Evolutionary conservation across 1,284 basidiomycete genomes (phyloP), one percentile per base, ranked within the genome.

Genomic region (Takashimella koratensis): DNA sequence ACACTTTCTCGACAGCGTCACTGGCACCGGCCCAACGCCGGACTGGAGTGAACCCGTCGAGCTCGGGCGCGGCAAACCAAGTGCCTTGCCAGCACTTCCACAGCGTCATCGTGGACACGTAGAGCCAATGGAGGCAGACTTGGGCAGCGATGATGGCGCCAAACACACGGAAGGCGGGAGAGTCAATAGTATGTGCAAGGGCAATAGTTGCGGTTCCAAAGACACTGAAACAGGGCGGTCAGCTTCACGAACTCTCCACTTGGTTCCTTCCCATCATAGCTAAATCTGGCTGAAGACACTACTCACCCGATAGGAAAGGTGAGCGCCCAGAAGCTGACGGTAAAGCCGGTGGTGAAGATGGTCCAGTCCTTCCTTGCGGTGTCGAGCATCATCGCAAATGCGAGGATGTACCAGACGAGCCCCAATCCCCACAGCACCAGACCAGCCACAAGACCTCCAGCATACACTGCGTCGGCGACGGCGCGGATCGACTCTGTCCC

Each of bases 151-250:
- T 80, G 5, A 82, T 78, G 1, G 82, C 75, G 4, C 83, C 85
- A 55, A 81, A 78, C 12, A 76, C 45, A 76, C 79, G 66, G 68
- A 84, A 82, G 2, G 67, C 64, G 1, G 79, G 79, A 25, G 84
- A 81, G 47, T 80, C 78, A 51, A 87, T 79, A 21, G 79, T 77
- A 1, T 55, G 57, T 0, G 79, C 80, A 0, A 88, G 75, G 21
- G 76, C 73, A 13, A 84, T 80, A 0, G 85, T 85, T 2, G 85
- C 77, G 39, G 83, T 83, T 1, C 84, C 82, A 52, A 84, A 86
- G 1, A 86, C 84, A 5, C n/a, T n/a, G n/a, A n/a, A n/a, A n/a
- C n/a, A n/a, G n/a, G n/a, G n/a, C n/a, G n/a, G n/a, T n/a, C n/a
- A n/a, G n/a, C n/a, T n/a, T n/a, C n/a, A n/a, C n/a, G n/a, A n/a